Base-by-base conservation (phyloP, 2,329 filamentous ascomycete genomes). In the Esteya vermicola region DNA sequence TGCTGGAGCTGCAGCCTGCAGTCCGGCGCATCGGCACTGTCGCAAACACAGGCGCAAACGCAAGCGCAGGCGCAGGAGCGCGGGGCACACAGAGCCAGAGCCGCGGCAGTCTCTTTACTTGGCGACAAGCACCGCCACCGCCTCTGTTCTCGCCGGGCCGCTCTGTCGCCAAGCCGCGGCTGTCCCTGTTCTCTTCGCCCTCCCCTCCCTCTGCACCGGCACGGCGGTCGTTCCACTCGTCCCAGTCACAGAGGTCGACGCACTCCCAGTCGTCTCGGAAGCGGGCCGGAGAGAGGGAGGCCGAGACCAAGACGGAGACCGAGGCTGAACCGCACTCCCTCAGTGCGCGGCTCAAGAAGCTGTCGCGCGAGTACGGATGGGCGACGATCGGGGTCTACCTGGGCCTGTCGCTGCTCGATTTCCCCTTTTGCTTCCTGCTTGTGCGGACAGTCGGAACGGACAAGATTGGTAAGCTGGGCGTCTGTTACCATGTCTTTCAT, bases 361-460 rank as follows among this genome's bases (percentile, higher is more conserved):
- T 98, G 34, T 86, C 81, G 3, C 78, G 80, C 47, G 89, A 96
- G 58, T 98, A 98, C 58, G 91, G 91, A 31, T 96, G 88, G 85
- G 73, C 83, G 4, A 88, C 88, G 1, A 60, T 95, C 6, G 89
- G 86, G n/a, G 84, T 98, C 13, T 98, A 98, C 59, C 60, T 95
- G 10, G 68, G 68, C 1, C 63, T 98, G 40, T 88, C 83, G 32
- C 81, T 83, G 28, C 63, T 94, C 38, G 91, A 98, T 61, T 93
- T 96, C 48, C 91, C 91, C 1, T 84, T 96, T 56, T 96, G 89
- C 62, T 98, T 94, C 63, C 61, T 93, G 40, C 75, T 91, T 9
- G 91, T 98, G 35, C 74, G 80, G 42, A 64, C 78, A 39, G 70
- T 94, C 2, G 91, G 91, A 14, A 83, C 84, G 0, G 91, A 98